Evolutionary conservation across 768 basidiomycete genomes (phyloP), one percentile per base, ranked within the genome.

Genomic region (Boletus barrowsii): DNA sequence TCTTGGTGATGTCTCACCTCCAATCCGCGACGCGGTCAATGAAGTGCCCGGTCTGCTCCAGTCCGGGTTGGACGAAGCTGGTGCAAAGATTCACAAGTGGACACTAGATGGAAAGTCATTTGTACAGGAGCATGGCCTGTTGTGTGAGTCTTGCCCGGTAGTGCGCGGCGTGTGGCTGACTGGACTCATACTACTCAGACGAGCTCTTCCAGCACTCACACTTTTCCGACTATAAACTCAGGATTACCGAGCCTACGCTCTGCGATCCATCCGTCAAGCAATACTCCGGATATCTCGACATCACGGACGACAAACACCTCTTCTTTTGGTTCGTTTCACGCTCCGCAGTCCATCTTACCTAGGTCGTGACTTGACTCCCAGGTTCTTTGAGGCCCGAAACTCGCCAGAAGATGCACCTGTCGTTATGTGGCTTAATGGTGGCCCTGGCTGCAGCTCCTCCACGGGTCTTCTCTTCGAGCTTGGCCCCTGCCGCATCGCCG

Each of bases 391-490:
- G 72, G 83, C 88, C 1, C 79, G 94, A 35, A 75, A 73, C 50
- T 77, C 82, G 17, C 94, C 96, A 0, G 72, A 79, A 47, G 76
- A 83, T 49, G 93, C 89, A 7, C 95, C 94, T 5, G 79, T 98
- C 3, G 78, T 95, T 10, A 76, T 97, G 44, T 97, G 95, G 95
- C 76, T 92, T n/a, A 92, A 91, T 59, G 90, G 90, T 33, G 87
- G 87, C 13, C 85, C 84, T 20, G 82, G 84, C 10, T 85, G 83
- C 72, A 84, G 82, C 51, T 87, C 84, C 9, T 83, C 86, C 10
- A 88, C 90, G 1, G 95, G 95, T 10, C 80, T 97, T 22, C 76
- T 98, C 15, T 92, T 96, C 61, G 94, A 98, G 66, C 84, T 96
- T 20, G 96, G 96, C 0, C 94, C 96, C 0, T 98, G 96, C 72